These are phyloP conservation scores for Hygrophila difformis DNA, from an alignment of 257 asterid genomes.

Conservation along the genomic window DNA sequence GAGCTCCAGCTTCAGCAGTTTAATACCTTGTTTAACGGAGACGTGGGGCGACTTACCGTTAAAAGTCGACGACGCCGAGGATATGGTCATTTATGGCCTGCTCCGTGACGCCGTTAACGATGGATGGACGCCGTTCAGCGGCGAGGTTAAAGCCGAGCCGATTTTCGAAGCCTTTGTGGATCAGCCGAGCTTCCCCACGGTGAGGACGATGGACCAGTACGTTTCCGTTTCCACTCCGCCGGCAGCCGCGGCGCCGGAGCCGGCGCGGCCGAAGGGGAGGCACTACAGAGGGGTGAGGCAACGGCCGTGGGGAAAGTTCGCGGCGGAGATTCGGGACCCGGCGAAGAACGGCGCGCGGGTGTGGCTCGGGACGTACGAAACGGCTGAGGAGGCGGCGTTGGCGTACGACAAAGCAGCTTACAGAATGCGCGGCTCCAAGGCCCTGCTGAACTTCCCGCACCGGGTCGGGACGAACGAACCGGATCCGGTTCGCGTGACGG, in stretches of 20 bases:
- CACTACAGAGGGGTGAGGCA: constrained; percentile 68
- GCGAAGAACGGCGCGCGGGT: constrained; percentile 75
- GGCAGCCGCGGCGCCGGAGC: not conserved
- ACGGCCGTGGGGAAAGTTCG: constrained; percentile 80
- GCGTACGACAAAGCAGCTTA: constrained; percentile 75
- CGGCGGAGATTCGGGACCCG: constrained; percentile 77
- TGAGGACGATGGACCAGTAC: too few species aligned
- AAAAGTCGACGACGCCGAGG: constrained; percentile 64
- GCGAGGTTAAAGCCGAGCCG: constrained; percentile 46
- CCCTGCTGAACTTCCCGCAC: constrained; percentile 57
- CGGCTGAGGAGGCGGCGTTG: constrained; percentile 71
- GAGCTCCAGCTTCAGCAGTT: constrained; percentile 50
- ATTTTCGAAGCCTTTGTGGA: constrained; percentile 22
- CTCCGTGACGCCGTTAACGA: constrained; percentile 53
- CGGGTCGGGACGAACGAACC: constrained; percentile 47
- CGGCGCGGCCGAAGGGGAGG: constrained; percentile 33
- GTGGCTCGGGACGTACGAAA: constrained; percentile 77
- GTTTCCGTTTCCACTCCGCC: constrained; percentile 15
- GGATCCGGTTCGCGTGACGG: constrained; percentile 47
- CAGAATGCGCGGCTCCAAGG: constrained; percentile 68
- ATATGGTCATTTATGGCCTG: constrained; percentile 64
- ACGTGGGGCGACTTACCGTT: constrained; percentile 79
- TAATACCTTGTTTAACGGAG: constrained; percentile 54
- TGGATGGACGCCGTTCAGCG: constrained; percentile 64
- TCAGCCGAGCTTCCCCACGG: constrained; percentile 10